phyloP scores from a whole-genome alignment of 2,329 filamentous ascomycete species.

The Dactylellina cionopaga region DNA sequence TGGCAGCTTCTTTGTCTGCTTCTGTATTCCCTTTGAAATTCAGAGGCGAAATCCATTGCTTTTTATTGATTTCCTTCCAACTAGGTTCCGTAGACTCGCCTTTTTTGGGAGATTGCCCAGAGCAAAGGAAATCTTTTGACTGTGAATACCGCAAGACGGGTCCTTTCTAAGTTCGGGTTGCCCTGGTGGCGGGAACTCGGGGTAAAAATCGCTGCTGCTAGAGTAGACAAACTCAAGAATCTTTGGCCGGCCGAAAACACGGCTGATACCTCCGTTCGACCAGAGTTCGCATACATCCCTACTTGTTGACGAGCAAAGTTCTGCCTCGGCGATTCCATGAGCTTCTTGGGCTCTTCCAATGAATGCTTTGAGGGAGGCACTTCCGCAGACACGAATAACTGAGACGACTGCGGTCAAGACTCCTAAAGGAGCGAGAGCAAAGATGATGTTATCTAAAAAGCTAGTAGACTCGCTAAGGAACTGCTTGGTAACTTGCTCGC shows the following conservation, averaged over 20 bases:
- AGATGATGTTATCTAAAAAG: constrained; percentile 51
- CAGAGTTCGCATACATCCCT: constrained; percentile 1
- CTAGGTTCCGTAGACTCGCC: background rate
- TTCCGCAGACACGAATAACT: constrained; percentile 58
- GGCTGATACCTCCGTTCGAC: constrained; percentile 22
- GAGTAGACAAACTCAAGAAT: constrained; percentile 59
- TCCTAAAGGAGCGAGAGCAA: constrained; percentile 54
- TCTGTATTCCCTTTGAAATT: background rate
- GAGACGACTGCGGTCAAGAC: constrained; percentile 61
- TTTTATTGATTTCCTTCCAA: background rate
- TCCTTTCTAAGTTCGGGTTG: background rate
- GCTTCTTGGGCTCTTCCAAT: constrained; percentile 61
- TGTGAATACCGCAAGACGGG: constrained; percentile 10
- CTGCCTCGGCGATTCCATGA: constrained; percentile 54
- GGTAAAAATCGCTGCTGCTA: background rate
- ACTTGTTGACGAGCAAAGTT: constrained; percentile 57
- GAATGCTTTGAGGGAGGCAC: constrained; percentile 58
- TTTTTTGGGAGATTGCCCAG: background rate
- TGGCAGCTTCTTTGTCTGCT: background rate
- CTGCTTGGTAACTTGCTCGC: constrained; percentile 59
- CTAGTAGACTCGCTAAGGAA: constrained; percentile 57
- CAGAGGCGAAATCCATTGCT: background rate
- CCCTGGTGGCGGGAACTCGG: background rate
- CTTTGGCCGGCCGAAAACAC: constrained; percentile 54
- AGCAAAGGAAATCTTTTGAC: background rate